Evolutionary conservation across 2,329 filamentous ascomycete genomes (phyloP).

Genomic region (Fusarium sp.): DNA sequence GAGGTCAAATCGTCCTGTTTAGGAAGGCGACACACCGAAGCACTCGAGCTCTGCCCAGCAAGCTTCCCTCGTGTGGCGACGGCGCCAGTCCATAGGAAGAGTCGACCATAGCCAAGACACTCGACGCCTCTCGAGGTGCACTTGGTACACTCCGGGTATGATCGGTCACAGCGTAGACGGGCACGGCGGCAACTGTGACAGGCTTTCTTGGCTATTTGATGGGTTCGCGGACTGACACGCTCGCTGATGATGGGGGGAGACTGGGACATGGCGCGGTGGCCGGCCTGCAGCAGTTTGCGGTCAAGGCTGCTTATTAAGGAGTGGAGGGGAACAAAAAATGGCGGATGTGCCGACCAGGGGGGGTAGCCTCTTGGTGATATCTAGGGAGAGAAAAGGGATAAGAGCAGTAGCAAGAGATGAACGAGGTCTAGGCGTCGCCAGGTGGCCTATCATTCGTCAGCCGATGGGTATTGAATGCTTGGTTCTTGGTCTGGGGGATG

Average conservation of each 20-base stretch:
- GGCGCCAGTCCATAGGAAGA: slow-evolving; percentile 64
- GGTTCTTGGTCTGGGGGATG: slow-evolving; percentile 36
- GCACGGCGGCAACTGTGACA: slow-evolving; percentile 67
- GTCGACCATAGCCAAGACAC: slow-evolving; percentile 65
- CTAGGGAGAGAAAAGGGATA: neutral
- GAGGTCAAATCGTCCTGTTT: slow-evolving; percentile 23
- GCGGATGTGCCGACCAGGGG: slow-evolving; percentile 2
- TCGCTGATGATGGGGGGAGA: slow-evolving; percentile 32
- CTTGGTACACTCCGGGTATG: slow-evolving; percentile 63
- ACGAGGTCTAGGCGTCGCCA: neutral
- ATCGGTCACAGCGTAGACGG: slow-evolving; percentile 64
- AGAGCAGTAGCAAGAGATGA: slow-evolving; percentile 1
- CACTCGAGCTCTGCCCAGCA: slow-evolving; percentile 52
- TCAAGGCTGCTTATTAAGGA: slow-evolving; percentile 31
- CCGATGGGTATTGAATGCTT: slow-evolving; percentile 15
- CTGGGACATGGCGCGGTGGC: slow-evolving; percentile 28
- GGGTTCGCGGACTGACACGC: slow-evolving; percentile 14
- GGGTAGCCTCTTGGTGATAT: neutral
- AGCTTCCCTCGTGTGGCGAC: slow-evolving; percentile 57
- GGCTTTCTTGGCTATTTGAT: slow-evolving; percentile 43
- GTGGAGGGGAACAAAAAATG: neutral
- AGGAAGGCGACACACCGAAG: slow-evolving; percentile 36
- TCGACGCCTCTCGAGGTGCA: slow-evolving; percentile 60
- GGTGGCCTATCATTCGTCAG: slow-evolving; percentile 29
- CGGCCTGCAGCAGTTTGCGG: neutral